These are phyloP conservation scores for Ustilago lituana DNA, from an alignment of 1,284 basidiomycete species.

Conservation along the genomic window DNA sequence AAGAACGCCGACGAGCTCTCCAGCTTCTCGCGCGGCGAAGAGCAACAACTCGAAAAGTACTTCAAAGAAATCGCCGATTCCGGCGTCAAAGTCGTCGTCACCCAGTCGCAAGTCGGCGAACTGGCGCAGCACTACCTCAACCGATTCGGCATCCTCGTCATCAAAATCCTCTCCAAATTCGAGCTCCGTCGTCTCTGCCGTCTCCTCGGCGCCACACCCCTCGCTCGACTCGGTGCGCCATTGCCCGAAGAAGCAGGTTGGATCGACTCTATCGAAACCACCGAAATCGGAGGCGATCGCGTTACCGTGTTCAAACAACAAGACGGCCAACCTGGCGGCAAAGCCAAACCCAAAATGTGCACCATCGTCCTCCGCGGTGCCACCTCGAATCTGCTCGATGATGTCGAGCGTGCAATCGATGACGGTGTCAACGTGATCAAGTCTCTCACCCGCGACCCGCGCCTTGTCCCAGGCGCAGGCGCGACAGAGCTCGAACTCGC, in stretches of 20 bases:
- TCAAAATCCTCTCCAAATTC: constrained; percentile 98
- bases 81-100: constrained; percentile 91
- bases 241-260: constrained; percentile 95
- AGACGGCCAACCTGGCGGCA: constrained; percentile 66
- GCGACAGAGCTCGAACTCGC: constrained; percentile 92
- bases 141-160: constrained; percentile 88
- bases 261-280: constrained; percentile 92
- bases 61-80: constrained; percentile 96
- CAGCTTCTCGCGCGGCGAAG: constrained; percentile 92
- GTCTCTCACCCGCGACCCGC: constrained; percentile 85
- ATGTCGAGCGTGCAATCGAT: constrained; percentile 93
- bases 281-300: constrained; percentile 96
- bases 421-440: constrained; percentile 98
- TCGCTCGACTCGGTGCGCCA: constrained; percentile 93
- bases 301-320: constrained; percentile 92
- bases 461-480: constrained; percentile 93
- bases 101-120: constrained; percentile 91
- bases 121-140: constrained; percentile 97
- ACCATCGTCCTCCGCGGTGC: constrained; percentile 74
- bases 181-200: constrained; percentile 92
- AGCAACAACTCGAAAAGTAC: constrained; percentile 71
- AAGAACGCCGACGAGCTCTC: constrained; percentile 93
- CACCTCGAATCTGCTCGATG: constrained; percentile 92
- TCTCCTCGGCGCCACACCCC: constrained; percentile 93
- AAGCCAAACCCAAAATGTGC: constrained; percentile 64